These are phyloP conservation scores for Panellus pusillus DNA, from an alignment of 768 basidiomycete genomes.

Conservation along the genomic window DNA sequence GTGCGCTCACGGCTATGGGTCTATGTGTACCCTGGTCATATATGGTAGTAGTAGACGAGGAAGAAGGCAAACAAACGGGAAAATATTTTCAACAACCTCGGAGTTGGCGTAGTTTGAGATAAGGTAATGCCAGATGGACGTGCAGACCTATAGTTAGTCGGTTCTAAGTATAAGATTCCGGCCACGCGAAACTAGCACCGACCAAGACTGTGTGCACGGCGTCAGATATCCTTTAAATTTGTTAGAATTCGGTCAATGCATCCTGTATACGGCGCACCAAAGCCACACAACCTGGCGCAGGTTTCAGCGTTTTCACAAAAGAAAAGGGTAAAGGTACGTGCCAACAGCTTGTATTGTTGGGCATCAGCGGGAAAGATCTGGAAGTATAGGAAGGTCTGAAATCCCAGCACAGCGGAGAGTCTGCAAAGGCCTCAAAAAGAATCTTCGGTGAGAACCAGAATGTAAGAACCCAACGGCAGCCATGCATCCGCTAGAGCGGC, in stretches of 20 bases:
- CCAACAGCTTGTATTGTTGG: slow-evolving; percentile 11
- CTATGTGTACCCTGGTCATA: too few relatives aligned
- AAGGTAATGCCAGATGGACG: slow-evolving; percentile 9
- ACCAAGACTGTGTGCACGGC: slow-evolving; percentile 12
- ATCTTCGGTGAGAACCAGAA: too few relatives aligned
- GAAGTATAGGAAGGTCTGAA: slow-evolving; percentile 20
- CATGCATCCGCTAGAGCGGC: slow-evolving; percentile 9
- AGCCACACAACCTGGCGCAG: slow-evolving; percentile 5
- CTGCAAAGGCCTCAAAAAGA: background rate
- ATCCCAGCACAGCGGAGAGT: slow-evolving; percentile 16
- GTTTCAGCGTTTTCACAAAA: background rate
- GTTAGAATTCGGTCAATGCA: background rate
- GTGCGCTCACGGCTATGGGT: too few relatives aligned
- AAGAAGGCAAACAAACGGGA: background rate
- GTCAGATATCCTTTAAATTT: slow-evolving; percentile 6
- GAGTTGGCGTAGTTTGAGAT: slow-evolving; percentile 1
- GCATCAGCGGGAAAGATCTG: slow-evolving; percentile 13
- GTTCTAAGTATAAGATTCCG: too few relatives aligned
- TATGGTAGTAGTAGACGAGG: too few relatives aligned
- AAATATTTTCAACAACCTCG: background rate
- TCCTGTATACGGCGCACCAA: background rate
- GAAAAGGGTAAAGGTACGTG: background rate
- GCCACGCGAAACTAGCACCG: background rate
- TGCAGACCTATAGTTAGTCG: background rate
- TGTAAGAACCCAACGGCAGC: slow-evolving; percentile 8